Conservation (phyloP, 192 early-diverging fungal genomes). For the Jimgerdemannia flammicorona region DNA sequence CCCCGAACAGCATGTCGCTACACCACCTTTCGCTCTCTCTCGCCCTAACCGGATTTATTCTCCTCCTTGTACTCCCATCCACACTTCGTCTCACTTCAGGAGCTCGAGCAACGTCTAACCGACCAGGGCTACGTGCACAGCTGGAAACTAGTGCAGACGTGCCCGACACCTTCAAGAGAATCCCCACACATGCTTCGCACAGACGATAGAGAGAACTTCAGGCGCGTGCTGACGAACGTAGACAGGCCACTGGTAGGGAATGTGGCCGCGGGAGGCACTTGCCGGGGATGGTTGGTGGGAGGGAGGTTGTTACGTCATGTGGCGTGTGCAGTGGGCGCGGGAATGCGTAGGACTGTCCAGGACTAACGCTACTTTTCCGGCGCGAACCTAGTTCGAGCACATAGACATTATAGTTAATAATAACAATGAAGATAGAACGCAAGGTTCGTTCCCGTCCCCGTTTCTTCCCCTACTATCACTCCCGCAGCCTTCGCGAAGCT, state of each 20-base stretch:
- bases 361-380: no score
- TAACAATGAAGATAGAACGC: conserved; percentile 5
- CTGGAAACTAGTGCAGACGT: conserved; percentile 13
- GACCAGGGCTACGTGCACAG: conserved; percentile 13
- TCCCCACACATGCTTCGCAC: not conserved
- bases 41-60: no score
- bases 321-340: no score
- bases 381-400: conserved; percentile 2
- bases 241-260: conserved; percentile 5
- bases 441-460: conserved; percentile 4
- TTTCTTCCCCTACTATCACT: not conserved
- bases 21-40: no score
- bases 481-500: not conserved
- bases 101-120: conserved; percentile 11
- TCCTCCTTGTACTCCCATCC: not conserved
- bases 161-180: not conserved
- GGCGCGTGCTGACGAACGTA: conserved; percentile 7
- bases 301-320: no score
- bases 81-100: conserved; percentile 2
- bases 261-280: not conserved
- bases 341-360: no score
- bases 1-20: no score
- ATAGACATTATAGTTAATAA: conserved; percentile 11
- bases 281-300: no score
- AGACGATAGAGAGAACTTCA: not conserved